A percentile compares a stretch with the other conserved stretches of the same genome.
These are phyloP conservation scores for Pseudocercospora pini-densiflorae DNA, from an alignment of 2,329 filamentous ascomycete species.

Conservation along the genomic window DNA sequence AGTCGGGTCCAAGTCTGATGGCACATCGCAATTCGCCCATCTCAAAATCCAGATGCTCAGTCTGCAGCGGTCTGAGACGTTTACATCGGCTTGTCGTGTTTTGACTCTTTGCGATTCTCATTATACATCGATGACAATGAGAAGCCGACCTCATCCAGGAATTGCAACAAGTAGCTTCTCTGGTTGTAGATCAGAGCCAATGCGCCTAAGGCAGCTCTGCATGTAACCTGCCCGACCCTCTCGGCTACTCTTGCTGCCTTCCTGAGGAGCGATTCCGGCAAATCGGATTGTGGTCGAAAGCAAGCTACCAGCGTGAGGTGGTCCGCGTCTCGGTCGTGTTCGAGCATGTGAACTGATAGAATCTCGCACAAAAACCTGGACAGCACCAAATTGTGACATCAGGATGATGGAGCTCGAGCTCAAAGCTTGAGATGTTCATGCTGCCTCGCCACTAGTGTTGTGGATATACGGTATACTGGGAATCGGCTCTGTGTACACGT, in stretches of 20 bases:
- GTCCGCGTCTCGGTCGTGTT: too few relatives aligned
- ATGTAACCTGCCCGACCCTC: not conserved
- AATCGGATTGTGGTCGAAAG: not conserved
- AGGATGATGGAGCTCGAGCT: not conserved
- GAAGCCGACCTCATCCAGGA: too few relatives aligned
- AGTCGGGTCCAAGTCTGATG: too few relatives aligned
- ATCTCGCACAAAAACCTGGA: too few relatives aligned
- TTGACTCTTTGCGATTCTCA: not conserved
- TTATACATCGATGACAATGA: too few relatives aligned
- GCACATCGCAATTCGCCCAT: too few relatives aligned
- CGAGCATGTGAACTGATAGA: too few relatives aligned
- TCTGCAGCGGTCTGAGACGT: not conserved
- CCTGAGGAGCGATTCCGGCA: too few relatives aligned
- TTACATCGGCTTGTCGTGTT: not conserved
- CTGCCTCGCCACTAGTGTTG: not conserved
- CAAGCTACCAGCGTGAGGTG: not conserved
- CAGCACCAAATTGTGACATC: not conserved
- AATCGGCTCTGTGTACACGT: too few relatives aligned
- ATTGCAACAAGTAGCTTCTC: not conserved
- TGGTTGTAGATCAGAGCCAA: not conserved
- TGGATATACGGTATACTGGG: too few relatives aligned
- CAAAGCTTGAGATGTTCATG: not conserved
- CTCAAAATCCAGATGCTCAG: not conserved
- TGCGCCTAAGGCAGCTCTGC: not conserved
- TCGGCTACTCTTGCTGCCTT: too few relatives aligned